A percentile compares a stretch with the other conserved stretches of the same genome.
These are phyloP conservation scores for Cyberlindnera euphorbiae DNA, from an alignment of 805 yeast species.

Conservation along the genomic window DNA sequence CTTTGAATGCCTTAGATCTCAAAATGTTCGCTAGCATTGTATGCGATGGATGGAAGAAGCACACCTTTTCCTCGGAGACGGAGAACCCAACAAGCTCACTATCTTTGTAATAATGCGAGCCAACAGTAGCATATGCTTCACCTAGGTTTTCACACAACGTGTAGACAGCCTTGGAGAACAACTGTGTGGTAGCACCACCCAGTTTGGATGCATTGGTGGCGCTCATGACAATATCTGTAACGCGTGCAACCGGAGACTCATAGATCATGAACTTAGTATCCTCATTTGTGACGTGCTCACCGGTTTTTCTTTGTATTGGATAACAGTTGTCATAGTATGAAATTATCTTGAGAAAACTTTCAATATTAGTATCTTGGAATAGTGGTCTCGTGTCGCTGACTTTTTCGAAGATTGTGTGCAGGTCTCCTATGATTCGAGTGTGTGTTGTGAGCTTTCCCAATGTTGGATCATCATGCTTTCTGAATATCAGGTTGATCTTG, in stretches of 20 bases:
- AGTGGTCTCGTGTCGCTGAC: slow-evolving; percentile 28
- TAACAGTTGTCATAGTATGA: slow-evolving; percentile 55
- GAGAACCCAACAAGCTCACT: slow-evolving; percentile 30
- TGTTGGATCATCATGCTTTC: slow-evolving; percentile 30
- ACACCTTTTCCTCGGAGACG: slow-evolving; percentile 46
- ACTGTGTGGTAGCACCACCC: not conserved
- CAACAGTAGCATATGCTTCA: slow-evolving; percentile 2
- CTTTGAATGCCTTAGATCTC: not conserved
- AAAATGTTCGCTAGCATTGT: slow-evolving; percentile 41
- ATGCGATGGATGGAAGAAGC: slow-evolving; percentile 58
- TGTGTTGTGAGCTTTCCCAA: slow-evolving; percentile 11
- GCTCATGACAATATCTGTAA: slow-evolving; percentile 38
- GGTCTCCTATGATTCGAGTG: slow-evolving; percentile 13
- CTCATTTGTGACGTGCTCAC: slow-evolving; percentile 65
- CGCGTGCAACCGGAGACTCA: slow-evolving; percentile 41
- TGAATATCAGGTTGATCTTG: slow-evolving; percentile 24
- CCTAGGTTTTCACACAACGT: slow-evolving; percentile 3
- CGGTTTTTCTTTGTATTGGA: slow-evolving; percentile 52
- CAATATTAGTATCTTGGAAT: slow-evolving; percentile 28
- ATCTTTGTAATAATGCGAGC: slow-evolving; percentile 19
- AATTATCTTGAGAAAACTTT: slow-evolving; percentile 27
- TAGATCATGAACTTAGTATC: slow-evolving; percentile 45
- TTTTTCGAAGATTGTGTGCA: slow-evolving; percentile 24
- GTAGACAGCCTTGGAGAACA: slow-evolving; percentile 1
- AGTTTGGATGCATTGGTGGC: slow-evolving; percentile 21